Conservation (phyloP, 1,139 yeast species). For the Taphrina confusa region DNA sequence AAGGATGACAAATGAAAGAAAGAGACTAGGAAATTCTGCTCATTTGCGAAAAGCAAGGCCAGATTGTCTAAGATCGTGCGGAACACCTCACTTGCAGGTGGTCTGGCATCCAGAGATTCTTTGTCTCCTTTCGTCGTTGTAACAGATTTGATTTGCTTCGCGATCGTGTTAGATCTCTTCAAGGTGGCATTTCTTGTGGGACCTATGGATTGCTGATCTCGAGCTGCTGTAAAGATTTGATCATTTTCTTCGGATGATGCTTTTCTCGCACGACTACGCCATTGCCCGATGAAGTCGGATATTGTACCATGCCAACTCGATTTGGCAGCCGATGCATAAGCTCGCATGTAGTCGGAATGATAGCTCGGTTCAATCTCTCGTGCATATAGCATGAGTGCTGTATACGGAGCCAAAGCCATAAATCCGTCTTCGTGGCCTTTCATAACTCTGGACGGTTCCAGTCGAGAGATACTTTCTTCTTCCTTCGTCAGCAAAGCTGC, state of each 20-base stretch:
- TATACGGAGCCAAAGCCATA: slow-evolving; percentile 45
- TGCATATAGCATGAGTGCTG: slow-evolving; percentile 66
- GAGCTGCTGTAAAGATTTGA: slow-evolving; percentile 38
- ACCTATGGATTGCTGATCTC: slow-evolving; percentile 27
- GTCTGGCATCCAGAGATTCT: slow-evolving; percentile 22
- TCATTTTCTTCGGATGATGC: slow-evolving; percentile 40
- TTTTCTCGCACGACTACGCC: slow-evolving; percentile 41
- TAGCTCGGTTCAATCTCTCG: slow-evolving; percentile 55
- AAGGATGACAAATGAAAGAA: slow-evolving; percentile 68
- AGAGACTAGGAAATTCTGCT: slow-evolving; percentile 65
- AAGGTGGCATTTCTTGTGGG: slow-evolving; percentile 40
- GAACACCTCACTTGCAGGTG: slow-evolving; percentile 38
- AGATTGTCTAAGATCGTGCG: slow-evolving; percentile 45
- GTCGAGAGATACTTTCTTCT: slow-evolving; percentile 6
- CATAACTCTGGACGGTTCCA: slow-evolving; percentile 17
- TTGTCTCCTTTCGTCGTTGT: slow-evolving; percentile 39
- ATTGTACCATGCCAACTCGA: slow-evolving; percentile 44
- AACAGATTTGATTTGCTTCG: slow-evolving; percentile 25
- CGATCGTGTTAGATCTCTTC: slow-evolving; percentile 42
- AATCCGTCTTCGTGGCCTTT: slow-evolving; percentile 32
- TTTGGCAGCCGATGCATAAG: slow-evolving; percentile 43
- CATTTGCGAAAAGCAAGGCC: slow-evolving; percentile 53
- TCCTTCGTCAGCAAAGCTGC: slow-evolving; percentile 25
- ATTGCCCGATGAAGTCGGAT: slow-evolving; percentile 44
- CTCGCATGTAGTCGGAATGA: slow-evolving; percentile 49